Evolutionary conservation across 2,329 filamentous ascomycete genomes (phyloP), one percentile per base, ranked within the genome.

Genomic region (Hymenoscyphus fructigenus): DNA sequence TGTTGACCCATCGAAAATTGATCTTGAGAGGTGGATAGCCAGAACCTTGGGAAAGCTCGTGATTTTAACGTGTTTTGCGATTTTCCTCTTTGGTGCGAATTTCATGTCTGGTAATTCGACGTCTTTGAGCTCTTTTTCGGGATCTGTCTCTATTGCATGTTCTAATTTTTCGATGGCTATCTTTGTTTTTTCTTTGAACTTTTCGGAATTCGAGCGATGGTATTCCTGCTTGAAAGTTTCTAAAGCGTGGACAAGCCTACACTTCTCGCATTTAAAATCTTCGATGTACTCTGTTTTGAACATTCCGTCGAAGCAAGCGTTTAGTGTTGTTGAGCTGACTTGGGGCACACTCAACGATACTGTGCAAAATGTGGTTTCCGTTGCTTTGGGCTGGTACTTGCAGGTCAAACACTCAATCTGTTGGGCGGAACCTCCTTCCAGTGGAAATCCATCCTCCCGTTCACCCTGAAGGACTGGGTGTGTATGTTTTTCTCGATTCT

Each of bases 211-310:
- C 3, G 85, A 82, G 63, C 80, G 84, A 38, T 80, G 77, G 38
- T 89, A 75, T 68, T 92, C 87, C 57, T 71, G 59, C 67, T 86
- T 80, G 68, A 92, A 85, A 60, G 84, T 78, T 34, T 87, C 81
- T 61, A 91, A 79, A 3, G 93, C 93, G 76, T 97, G 91, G 55
- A 91, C 79, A n/a, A 99, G 82, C 26, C 93, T 88, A 75, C 95
- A 99, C 78, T 88, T 91, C 73, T 97, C 95, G 79, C 95, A 99
- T 71, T 91, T 93, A 82, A 96, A 99, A 76, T 97, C 95, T 68
- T 98, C 94, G 69, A 99, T 97, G 75, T 93, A 90, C 77, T 99
- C 95, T 0, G 92, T 92, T 78, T 97, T 97, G 70, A 99, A 89
- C 78, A 97, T 89, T 50, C 91, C 91, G 73, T 99, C 95, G 72